A percentile compares a stretch with the other conserved stretches of the same genome.
Evolutionary conservation across 495 filamentous ascomycete genomes (phyloP).

Genomic region (Hypoxylon intermedium): DNA sequence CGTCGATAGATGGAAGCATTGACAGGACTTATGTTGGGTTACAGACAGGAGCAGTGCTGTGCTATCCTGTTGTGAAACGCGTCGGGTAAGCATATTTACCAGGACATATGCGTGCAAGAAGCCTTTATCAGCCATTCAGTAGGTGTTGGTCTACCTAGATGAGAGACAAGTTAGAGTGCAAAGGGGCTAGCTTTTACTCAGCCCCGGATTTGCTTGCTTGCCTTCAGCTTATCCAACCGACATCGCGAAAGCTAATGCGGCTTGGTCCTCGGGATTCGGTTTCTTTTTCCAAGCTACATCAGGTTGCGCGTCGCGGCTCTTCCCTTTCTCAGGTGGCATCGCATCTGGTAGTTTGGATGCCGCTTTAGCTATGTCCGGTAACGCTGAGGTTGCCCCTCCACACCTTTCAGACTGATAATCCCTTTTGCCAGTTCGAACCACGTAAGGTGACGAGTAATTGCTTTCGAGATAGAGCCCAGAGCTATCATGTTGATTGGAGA

Average conservation of each 20-base stretch:
- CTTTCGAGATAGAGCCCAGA: slow-evolving; percentile 30
- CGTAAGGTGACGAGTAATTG: slow-evolving; percentile 21
- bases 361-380: slow-evolving; percentile 41
- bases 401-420: slow-evolving; percentile 33
- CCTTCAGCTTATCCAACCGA: slow-evolving; percentile 10
- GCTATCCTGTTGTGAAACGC: slow-evolving; percentile 5
- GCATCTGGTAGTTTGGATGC: slow-evolving; percentile 37
- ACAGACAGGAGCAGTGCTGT: not conserved
- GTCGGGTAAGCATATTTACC: slow-evolving; percentile 8
- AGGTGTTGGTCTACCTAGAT: not conserved
- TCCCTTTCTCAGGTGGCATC: slow-evolving; percentile 34
- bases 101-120: slow-evolving; percentile 3
- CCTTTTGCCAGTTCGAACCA: slow-evolving; percentile 29
- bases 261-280: slow-evolving; percentile 32
- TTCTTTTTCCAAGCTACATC: slow-evolving; percentile 15
- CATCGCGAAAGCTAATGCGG: slow-evolving; percentile 27
- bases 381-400: slow-evolving; percentile 39
- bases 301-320: slow-evolving; percentile 35
- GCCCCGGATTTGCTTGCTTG: slow-evolving; percentile 4
- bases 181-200: slow-evolving; percentile 4
- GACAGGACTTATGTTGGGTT: not conserved
- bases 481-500: slow-evolving; percentile 28
- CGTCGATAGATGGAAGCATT: slow-evolving; percentile 13
- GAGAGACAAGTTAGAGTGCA: not conserved
- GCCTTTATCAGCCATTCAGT: slow-evolving; percentile 9